phyloP scores from a whole-genome alignment of 75 land plant genomes.

The Selaginella moellendorffii region DNA sequence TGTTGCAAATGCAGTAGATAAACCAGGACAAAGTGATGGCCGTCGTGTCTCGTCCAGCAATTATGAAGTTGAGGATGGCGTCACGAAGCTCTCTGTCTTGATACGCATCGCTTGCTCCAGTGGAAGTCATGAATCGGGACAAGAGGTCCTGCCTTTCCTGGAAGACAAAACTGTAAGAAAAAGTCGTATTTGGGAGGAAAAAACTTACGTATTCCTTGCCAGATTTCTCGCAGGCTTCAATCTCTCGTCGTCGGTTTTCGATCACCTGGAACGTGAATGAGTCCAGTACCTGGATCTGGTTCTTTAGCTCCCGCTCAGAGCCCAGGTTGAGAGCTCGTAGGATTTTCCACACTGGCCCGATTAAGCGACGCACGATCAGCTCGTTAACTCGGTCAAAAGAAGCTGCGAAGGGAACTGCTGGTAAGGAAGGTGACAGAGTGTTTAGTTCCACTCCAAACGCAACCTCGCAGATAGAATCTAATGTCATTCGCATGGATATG shows the following conservation, averaged over 20 bases:
- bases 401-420: slow-evolving; percentile 13
- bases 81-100: slow-evolving; percentile 39
- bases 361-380: slow-evolving; percentile 18
- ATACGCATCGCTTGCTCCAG: slow-evolving; percentile 13
- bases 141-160: slow-evolving; percentile 40
- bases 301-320: slow-evolving; percentile 29
- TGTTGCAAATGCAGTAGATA: slow-evolving; percentile 45
- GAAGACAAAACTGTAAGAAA: no score
- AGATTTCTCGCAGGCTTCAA: not conserved
- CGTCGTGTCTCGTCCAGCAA: slow-evolving; percentile 79
- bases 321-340: slow-evolving; percentile 43
- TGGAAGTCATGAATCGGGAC: slow-evolving; percentile 42
- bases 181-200: no score
- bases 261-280: slow-evolving; percentile 38
- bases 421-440: slow-evolving; percentile 13
- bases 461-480: slow-evolving; percentile 51
- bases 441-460: slow-evolving; percentile 56
- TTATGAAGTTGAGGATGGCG: slow-evolving; percentile 47
- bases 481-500: slow-evolving; percentile 40
- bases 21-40: slow-evolving; percentile 73
- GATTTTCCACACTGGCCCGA: slow-evolving; percentile 41
- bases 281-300: slow-evolving; percentile 24
- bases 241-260: slow-evolving; percentile 21
- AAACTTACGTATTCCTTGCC: no score
- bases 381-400: slow-evolving; percentile 38